phyloP scores from a whole-genome alignment of 1,284 basidiomycete genomes.

The Cutaneotrichosporon cutaneum region DNA sequence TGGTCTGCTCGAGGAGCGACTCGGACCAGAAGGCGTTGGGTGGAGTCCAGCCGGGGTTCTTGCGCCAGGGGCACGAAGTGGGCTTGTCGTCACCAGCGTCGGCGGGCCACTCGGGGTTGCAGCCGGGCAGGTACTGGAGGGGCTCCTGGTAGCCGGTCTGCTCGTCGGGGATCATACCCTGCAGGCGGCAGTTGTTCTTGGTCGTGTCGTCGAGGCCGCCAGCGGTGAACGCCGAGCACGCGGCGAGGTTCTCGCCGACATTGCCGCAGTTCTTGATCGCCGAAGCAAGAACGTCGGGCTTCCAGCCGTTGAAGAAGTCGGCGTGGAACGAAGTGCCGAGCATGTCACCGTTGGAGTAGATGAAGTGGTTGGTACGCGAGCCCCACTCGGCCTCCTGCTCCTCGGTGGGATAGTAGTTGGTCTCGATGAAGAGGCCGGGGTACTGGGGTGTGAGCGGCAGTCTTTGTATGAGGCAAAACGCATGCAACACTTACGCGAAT shows the following conservation, averaged over 20 bases:
- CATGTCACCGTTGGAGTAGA: constrained; percentile 49
- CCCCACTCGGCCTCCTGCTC: constrained; percentile 10
- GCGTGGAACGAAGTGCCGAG: constrained; percentile 52
- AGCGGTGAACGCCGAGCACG: constrained; percentile 5
- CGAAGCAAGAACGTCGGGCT: constrained; percentile 43
- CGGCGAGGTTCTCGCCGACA: not conserved
- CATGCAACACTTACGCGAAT: constrained; percentile 14
- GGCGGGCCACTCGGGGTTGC: constrained; percentile 21
- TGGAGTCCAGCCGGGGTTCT: constrained; percentile 13
- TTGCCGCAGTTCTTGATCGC: constrained; percentile 48
- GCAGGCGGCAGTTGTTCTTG: constrained; percentile 11
- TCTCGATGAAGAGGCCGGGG: constrained; percentile 52
- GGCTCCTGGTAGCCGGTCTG: constrained; percentile 14
- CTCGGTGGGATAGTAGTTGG: constrained; percentile 15
- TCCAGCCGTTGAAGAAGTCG: constrained; percentile 53
- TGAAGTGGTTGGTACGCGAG: constrained; percentile 10
- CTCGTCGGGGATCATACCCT: constrained; percentile 22
- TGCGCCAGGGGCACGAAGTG: constrained; percentile 5
- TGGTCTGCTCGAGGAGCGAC: not conserved
- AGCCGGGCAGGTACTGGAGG: constrained; percentile 18
- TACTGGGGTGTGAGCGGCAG: constrained; percentile 13
- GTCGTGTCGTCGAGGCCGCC: not conserved
- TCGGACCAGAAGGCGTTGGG: constrained; percentile 13
- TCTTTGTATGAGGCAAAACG: not conserved
- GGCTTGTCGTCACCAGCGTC: constrained; percentile 17